Conservation (phyloP, 192 early-diverging fungal species). For the Umbelopsis ramanniana region DNA sequence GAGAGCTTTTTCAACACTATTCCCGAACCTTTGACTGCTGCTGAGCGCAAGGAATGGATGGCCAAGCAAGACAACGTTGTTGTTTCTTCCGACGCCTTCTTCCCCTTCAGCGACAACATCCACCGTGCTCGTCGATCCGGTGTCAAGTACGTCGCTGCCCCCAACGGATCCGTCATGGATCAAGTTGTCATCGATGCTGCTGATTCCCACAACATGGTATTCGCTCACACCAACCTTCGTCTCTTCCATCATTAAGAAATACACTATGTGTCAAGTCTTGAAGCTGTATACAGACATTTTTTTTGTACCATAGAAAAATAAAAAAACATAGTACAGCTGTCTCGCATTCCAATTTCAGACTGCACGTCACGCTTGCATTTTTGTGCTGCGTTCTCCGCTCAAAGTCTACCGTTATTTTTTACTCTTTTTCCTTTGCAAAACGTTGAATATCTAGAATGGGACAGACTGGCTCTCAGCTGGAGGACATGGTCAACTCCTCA, state of each 20-base stretch:
- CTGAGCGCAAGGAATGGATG: conserved; percentile 82
- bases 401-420: not conserved
- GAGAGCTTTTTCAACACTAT: conserved; percentile 78
- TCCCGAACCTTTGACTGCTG: conserved; percentile 78
- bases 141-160: conserved; percentile 88
- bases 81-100: conserved; percentile 97
- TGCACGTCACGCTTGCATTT: not conserved
- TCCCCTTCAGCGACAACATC: conserved; percentile 98
- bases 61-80: conserved; percentile 72
- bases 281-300: not conserved
- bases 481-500: conserved; percentile 79
- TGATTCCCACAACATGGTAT: conserved; percentile 79
- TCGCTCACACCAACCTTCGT: conserved; percentile 87
- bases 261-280: not conserved
- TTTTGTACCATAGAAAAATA: conserved; percentile 23
- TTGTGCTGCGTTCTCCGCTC: not conserved
- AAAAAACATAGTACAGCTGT: not conserved
- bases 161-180: conserved; percentile 92
- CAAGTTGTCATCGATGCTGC: conserved; percentile 79
- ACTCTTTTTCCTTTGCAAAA: conserved; percentile 12
- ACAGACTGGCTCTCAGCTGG: conserved; percentile 68
- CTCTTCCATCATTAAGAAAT: conserved; percentile 92
- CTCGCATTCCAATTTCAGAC: too few relatives aligned
- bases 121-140: conserved; percentile 84
- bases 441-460: conserved; percentile 50